phyloP scores from a whole-genome alignment of 352 stramenopile genomes.

The Pythium sp. region DNA sequence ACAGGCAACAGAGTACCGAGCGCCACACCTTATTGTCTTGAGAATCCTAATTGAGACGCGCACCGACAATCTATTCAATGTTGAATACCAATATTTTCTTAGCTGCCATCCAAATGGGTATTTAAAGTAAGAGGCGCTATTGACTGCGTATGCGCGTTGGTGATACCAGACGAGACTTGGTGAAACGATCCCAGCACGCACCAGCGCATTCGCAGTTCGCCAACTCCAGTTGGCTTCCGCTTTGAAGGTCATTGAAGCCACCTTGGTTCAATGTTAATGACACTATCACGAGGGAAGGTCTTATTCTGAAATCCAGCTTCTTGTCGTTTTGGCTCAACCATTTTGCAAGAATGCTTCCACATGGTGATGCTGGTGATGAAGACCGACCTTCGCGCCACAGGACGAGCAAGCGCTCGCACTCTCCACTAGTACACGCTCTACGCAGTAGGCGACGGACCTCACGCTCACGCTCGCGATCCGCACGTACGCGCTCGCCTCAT shows the following conservation, averaged over 20 bases:
- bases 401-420: conserved; percentile 1
- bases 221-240: too few species aligned
- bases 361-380: neutral
- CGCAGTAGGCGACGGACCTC: neutral
- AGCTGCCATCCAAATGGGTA: neutral
- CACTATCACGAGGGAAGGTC: too few species aligned
- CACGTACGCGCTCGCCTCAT: neutral
- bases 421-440: neutral
- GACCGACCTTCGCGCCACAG: neutral
- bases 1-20: neutral
- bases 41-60: neutral
- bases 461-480: neutral
- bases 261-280: too few species aligned
- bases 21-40: neutral
- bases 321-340: neutral
- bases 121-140: neutral
- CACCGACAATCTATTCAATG: neutral
- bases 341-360: neutral
- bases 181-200: too few species aligned
- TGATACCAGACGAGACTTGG: neutral
- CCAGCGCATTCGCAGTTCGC: too few species aligned
- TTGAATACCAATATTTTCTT: neutral
- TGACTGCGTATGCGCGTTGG: neutral
- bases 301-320: neutral
- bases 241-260: too few species aligned